Evolutionary conservation across 805 yeast species (phyloP).

Genomic region (Alloascoidea africana): DNA sequence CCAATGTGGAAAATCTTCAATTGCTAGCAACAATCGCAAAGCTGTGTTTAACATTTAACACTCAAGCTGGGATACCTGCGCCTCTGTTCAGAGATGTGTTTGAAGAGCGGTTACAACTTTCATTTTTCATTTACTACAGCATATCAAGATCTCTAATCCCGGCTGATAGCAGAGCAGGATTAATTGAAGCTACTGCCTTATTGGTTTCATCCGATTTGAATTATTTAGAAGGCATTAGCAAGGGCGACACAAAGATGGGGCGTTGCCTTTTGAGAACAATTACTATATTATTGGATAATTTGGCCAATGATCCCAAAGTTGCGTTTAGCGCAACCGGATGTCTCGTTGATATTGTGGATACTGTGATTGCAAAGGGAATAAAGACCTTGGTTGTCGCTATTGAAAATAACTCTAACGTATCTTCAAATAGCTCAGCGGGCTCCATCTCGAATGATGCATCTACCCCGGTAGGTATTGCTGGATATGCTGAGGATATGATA

Average conservation of each 20-base stretch:
- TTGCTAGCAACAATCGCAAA: conserved; percentile 20
- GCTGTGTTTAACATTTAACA: conserved; percentile 34
- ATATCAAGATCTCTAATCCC: conserved; percentile 3
- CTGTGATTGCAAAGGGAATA: conserved; percentile 53
- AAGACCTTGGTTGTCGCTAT: conserved; percentile 40
- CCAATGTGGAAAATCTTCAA: conserved; percentile 12
- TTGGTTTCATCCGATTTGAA: conserved; percentile 34
- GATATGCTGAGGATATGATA: conserved; percentile 47
- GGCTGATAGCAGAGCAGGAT: conserved; percentile 10
- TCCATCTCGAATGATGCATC: conserved; percentile 19
- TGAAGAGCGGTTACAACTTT: conserved; percentile 50
- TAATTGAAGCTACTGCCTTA: conserved; percentile 23
- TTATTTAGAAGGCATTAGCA: conserved; percentile 26
- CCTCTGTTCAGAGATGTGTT: conserved; percentile 33
- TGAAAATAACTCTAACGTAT: conserved; percentile 32
- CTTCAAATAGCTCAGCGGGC: conserved; percentile 18
- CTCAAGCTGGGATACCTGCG: conserved; percentile 34
- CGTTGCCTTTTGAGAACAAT: conserved; percentile 48
- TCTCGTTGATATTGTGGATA: conserved; percentile 40
- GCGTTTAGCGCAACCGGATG: conserved; percentile 26
- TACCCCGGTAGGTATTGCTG: conserved; percentile 17
- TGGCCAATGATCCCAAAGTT: conserved; percentile 25
- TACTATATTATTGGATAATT: conserved; percentile 29
- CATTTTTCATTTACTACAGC: conserved; percentile 29
- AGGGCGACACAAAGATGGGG: conserved; percentile 26